Percentiles rank a stretch among this genome's conserved stretches.
These are phyloP conservation scores for Rhododendron mucronatum DNA, from an alignment of 148 eudicot genomes.

Conservation along the genomic window DNA sequence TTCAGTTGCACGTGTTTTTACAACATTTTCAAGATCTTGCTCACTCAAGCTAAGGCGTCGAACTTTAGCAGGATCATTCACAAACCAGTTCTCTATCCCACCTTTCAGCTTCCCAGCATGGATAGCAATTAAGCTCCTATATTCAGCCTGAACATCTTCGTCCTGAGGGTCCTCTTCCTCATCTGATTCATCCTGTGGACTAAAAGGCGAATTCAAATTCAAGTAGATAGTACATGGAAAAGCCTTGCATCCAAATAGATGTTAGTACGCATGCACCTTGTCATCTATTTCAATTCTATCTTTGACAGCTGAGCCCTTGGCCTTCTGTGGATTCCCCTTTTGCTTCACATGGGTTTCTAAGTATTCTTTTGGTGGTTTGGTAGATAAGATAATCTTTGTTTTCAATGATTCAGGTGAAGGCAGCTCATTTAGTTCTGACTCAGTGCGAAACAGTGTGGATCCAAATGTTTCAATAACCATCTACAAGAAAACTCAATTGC, in stretches of 20 bases:
- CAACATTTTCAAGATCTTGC: constrained; percentile 33
- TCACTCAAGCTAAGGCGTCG: constrained; percentile 61
- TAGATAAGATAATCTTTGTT: constrained; percentile 48
- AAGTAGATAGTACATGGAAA: background rate
- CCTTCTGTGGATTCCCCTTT: constrained; percentile 6
- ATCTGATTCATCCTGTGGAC: constrained; percentile 27
- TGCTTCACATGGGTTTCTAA: constrained; percentile 15
- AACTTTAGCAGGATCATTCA: constrained; percentile 24
- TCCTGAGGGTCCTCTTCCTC: constrained; percentile 15
- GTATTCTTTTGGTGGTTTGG: constrained; percentile 53
- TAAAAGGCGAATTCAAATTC: background rate
- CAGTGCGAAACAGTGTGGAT: constrained; percentile 25
- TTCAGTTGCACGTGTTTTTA: constrained; percentile 23
- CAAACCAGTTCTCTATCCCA: constrained; percentile 18
- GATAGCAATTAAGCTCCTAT: constrained; percentile 47
- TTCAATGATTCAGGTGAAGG: constrained; percentile 50
- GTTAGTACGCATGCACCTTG: background rate
- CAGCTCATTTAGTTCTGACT: constrained; percentile 23
- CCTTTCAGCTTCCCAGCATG: constrained; percentile 46
- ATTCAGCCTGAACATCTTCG: constrained; percentile 33
- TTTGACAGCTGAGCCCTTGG: background rate
- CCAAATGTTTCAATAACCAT: constrained; percentile 50
- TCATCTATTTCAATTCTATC: background rate
- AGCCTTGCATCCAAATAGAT: background rate
- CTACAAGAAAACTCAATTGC: constrained; percentile 22